These are phyloP conservation scores for Coemansia asiatica DNA, from an alignment of 192 early-diverging fungal species.

Conservation along the genomic window DNA sequence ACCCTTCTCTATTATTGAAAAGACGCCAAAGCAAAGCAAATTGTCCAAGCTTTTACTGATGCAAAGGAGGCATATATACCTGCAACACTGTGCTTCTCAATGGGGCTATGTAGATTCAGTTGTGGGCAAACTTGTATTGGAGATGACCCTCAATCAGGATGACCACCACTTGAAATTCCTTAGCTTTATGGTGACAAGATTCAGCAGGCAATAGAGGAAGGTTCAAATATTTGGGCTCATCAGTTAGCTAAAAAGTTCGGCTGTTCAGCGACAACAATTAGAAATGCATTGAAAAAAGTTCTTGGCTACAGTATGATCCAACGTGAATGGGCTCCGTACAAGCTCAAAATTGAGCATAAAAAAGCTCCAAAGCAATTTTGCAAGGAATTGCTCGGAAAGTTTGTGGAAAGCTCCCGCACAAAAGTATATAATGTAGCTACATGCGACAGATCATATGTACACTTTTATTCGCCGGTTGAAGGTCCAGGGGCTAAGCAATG, in stretches of 20 bases:
- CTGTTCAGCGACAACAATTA: not conserved
- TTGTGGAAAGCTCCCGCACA: not conserved
- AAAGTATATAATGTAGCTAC: not conserved
- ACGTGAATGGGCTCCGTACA: not conserved
- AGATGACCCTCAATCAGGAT: not conserved
- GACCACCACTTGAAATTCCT: not conserved
- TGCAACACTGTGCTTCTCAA: not conserved
- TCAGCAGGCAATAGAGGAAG: not conserved
- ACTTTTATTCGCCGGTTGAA: not conserved
- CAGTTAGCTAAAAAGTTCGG: not conserved
- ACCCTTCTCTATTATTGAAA: not conserved
- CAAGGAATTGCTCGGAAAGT: not conserved
- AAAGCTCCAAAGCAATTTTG: not conserved
- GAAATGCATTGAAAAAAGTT: not conserved
- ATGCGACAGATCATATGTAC: not conserved
- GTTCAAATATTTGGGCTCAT: not conserved
- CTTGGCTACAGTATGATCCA: not conserved
- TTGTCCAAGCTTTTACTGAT: not conserved
- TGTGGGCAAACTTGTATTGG: not conserved
- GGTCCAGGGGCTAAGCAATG: slow-evolving; percentile 3
- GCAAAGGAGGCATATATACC: not conserved
- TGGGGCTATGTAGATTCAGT: not conserved
- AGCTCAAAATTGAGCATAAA: not conserved
- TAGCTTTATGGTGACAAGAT: not conserved
- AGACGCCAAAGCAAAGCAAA: not conserved